Percentiles rank a stretch among this genome's conserved stretches.
Conservation (phyloP, 208 protist genomes). For the Wallacemonas sp. region DNA sequence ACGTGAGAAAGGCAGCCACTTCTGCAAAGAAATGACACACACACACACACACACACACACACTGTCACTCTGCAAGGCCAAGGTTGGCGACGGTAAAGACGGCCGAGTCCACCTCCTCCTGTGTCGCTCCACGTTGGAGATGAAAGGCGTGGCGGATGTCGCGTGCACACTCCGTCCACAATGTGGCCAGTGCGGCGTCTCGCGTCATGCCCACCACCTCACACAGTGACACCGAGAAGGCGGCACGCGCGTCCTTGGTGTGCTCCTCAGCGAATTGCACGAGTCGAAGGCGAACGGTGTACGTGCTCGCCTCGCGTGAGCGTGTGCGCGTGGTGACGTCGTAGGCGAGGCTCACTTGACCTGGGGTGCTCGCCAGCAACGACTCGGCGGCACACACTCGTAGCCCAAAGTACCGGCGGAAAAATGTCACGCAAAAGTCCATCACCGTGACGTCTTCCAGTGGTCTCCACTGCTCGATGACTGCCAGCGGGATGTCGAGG, state of each 20-base stretch:
- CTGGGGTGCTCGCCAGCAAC: not conserved
- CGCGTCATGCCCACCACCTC: constrained; percentile 3
- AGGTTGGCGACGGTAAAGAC: not conserved
- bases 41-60: not conserved
- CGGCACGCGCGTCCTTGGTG: not conserved
- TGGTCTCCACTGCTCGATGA: not conserved
- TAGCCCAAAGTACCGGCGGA: constrained; percentile 45
- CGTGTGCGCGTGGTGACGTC: not conserved
- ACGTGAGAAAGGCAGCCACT: not conserved
- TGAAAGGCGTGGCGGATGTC: constrained; percentile 6
- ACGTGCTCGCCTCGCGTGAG: not conserved
- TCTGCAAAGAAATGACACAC: constrained; percentile 4
- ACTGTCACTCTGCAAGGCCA: not conserved
- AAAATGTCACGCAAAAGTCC: constrained; percentile 38
- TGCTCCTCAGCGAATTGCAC: not conserved
- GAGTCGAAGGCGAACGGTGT: constrained; percentile 1
- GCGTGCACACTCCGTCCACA: constrained; percentile 7
- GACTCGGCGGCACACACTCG: constrained; percentile 23
- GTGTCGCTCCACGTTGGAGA: not conserved
- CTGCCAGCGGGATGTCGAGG: not conserved
- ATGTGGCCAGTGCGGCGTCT: not conserved
- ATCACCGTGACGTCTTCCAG: constrained; percentile 11
- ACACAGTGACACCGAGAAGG: constrained; percentile 9
- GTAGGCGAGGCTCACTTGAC: not conserved
- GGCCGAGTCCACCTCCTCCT: constrained; percentile 3